Percentiles rank a stretch among this genome's conserved stretches.
These are phyloP conservation scores for Ceratocystis colombiana DNA, from an alignment of 2,329 filamentous ascomycete genomes.

Conservation along the genomic window DNA sequence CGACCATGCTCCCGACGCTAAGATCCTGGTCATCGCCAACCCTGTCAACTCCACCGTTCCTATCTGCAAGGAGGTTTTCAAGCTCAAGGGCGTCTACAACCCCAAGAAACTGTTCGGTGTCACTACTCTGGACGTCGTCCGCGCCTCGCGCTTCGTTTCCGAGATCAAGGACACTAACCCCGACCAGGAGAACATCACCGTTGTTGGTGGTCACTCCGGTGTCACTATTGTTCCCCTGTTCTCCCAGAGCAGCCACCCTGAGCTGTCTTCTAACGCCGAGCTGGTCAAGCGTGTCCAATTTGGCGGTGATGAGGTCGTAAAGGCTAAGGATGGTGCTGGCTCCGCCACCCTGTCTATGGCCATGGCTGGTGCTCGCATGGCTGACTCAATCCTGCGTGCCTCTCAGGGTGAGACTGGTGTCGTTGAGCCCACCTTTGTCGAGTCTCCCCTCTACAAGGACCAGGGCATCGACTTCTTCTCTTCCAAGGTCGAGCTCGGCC, in stretches of 20 bases:
- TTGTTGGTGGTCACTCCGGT: slow-evolving; percentile 93
- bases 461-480: slow-evolving; percentile 96
- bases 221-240: slow-evolving; percentile 98
- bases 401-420: slow-evolving; percentile 89
- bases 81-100: slow-evolving; percentile 92
- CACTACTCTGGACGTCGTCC: slow-evolving; percentile 97
- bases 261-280: slow-evolving; percentile 65
- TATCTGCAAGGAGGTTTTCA: slow-evolving; percentile 95
- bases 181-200: slow-evolving; percentile 84
- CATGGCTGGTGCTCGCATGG: slow-evolving; percentile 75
- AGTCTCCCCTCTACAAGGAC: slow-evolving; percentile 97
- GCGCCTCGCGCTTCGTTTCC: slow-evolving; percentile 93
- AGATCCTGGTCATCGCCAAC: slow-evolving; percentile 96
- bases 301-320: slow-evolving; percentile 96
- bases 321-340: slow-evolving; percentile 96
- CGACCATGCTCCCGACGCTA: slow-evolving; percentile 79
- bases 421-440: slow-evolving; percentile 91
- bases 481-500: slow-evolving; percentile 89
- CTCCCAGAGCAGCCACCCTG: slow-evolving; percentile 80
- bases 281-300: slow-evolving; percentile 96
- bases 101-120: slow-evolving; percentile 98
- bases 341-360: slow-evolving; percentile 98
- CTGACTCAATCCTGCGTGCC: slow-evolving; percentile 88
- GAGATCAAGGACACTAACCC: slow-evolving; percentile 88
- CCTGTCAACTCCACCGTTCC: slow-evolving; percentile 99